Evolutionary conservation across 768 basidiomycete genomes (phyloP).

Genomic region (Suillus weaverae): DNA sequence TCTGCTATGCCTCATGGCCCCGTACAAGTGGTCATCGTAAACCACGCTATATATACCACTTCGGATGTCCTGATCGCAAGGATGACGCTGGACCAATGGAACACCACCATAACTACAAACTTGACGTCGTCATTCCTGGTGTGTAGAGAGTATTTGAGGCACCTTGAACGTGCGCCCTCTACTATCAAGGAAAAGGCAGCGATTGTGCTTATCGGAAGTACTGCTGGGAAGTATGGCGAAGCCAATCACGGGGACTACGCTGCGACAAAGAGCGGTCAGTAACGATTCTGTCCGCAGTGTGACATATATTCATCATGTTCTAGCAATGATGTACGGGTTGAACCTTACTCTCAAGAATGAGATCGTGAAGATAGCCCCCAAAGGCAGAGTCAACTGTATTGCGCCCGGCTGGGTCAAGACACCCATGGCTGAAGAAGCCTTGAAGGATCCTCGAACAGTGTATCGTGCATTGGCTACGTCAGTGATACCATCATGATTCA

Average conservation of each 20-base stretch:
- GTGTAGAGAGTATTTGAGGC: constrained; percentile 56
- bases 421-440: constrained; percentile 57
- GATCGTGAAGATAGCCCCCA: constrained; percentile 73
- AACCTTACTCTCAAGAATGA: constrained; percentile 74
- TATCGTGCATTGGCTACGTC: constrained; percentile 70
- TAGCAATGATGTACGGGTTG: constrained; percentile 76
- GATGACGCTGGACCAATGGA: constrained; percentile 67
- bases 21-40: constrained; percentile 59
- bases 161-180: constrained; percentile 39
- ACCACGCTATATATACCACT: constrained; percentile 55
- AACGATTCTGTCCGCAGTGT: background rate
- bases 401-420: constrained; percentile 71
- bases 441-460: constrained; percentile 53
- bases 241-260: constrained; percentile 67
- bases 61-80: constrained; percentile 49
- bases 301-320: background rate
- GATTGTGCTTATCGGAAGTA: constrained; percentile 69
- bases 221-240: constrained; percentile 73
- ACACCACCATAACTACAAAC: constrained; percentile 58
- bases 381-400: constrained; percentile 65
- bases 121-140: constrained; percentile 69
- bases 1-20: constrained; percentile 42
- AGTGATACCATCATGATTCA: constrained; percentile 20
- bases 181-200: constrained; percentile 53
- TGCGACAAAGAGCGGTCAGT: constrained; percentile 61